Evolutionary conservation across 345 rosid genomes (phyloP).

Genomic region (Corymbia maculata): DNA sequence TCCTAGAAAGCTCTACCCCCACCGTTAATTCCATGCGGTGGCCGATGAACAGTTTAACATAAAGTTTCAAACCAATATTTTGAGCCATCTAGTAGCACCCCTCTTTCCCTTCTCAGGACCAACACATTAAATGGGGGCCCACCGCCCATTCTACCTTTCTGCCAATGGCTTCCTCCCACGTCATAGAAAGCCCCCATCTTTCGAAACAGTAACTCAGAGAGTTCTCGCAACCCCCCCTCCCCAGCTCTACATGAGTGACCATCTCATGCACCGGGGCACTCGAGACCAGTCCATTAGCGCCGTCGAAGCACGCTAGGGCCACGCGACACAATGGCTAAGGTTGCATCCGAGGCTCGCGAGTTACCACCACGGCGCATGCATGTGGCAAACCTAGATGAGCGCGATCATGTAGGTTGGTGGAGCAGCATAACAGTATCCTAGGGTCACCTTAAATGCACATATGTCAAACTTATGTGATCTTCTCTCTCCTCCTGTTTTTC

Average conservation of each 20-base stretch:
- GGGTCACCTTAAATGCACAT: no score
- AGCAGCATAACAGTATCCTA: no score
- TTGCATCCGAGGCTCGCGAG: fast-evolving
- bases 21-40: no score
- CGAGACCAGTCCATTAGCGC: fast-evolving
- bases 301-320: fast-evolving
- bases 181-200: fast-evolving
- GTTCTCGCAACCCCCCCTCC: no score
- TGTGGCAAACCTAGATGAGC: fast-evolving
- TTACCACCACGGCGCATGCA: no score
- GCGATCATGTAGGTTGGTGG: fast-evolving
- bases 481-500: no score
- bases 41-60: fast-evolving
- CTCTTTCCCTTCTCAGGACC: no score
- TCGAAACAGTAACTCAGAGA: no score
- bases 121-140: fast-evolving
- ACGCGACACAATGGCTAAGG: fast-evolving
- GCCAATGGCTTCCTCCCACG: no score
- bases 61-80: fast-evolving
- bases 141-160: fast-evolving
- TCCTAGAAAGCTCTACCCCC: no score
- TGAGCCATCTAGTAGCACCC: fast-evolving
- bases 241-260: fast-evolving
- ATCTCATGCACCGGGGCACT: fast-evolving
- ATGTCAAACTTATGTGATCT: not conserved